phyloP scores from a whole-genome alignment of 768 basidiomycete species.

The Amanita pallidorosea region DNA sequence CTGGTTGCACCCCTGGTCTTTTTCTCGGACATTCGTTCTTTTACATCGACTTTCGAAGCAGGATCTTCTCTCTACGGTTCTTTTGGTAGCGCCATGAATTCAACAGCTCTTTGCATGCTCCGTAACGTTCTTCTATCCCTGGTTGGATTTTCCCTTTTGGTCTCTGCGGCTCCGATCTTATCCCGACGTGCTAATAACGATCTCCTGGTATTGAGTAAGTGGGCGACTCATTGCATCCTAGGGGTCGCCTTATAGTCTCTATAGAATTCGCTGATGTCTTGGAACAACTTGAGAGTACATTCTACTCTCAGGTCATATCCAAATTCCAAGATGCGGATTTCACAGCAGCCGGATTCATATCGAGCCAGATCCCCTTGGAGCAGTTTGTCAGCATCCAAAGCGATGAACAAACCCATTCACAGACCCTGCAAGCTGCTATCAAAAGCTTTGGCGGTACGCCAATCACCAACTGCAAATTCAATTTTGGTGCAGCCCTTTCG shows the following conservation, averaged over 20 bases:
- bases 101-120: constrained; percentile 17
- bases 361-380: constrained; percentile 42
- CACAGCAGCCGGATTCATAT: constrained; percentile 49
- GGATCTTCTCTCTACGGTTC: neutral
- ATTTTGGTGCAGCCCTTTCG: constrained; percentile 50
- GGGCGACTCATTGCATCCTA: neutral
- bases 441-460: constrained; percentile 42
- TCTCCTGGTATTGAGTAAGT: constrained; percentile 53
- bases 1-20: constrained; percentile 55
- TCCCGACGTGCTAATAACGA: constrained; percentile 33
- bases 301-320: constrained; percentile 54
- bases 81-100: constrained; percentile 28
- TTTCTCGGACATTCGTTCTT: constrained; percentile 12
- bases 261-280: constrained; percentile 69
- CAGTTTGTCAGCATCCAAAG: constrained; percentile 46
- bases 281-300: constrained; percentile 60
- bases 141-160: constrained; percentile 25
- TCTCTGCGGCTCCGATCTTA: constrained; percentile 38
- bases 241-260: neutral
- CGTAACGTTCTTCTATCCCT: constrained; percentile 28
- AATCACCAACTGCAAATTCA: constrained; percentile 52
- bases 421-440: constrained; percentile 42
- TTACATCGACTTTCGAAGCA: constrained; percentile 6
- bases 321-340: constrained; percentile 63
- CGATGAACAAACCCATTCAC: constrained; percentile 55